Conservation (phyloP, 768 basidiomycete genomes). For the Termitomyces sp. region DNA sequence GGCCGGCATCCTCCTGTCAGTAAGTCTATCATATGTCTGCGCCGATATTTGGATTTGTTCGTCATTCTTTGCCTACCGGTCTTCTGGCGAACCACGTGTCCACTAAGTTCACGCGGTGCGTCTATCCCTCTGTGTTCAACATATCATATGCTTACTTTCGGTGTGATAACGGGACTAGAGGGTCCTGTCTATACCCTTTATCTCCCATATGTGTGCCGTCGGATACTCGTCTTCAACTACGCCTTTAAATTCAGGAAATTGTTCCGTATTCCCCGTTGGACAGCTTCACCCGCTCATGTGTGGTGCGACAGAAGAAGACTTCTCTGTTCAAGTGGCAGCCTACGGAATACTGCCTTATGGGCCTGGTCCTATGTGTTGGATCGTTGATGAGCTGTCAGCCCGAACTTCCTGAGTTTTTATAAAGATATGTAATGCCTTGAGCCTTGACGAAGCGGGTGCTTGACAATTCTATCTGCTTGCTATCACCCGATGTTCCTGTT, state of each 20-base stretch:
- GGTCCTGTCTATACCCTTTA: not conserved
- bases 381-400: not conserved
- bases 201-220: not conserved
- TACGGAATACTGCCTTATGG: not conserved
- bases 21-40: not conserved
- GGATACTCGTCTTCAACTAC: not conserved
- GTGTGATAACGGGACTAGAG: not conserved
- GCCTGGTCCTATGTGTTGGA: not conserved
- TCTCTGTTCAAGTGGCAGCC: not conserved
- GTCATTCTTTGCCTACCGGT: not conserved
- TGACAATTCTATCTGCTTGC: not conserved
- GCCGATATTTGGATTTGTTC: not conserved
- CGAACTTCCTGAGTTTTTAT: not conserved
- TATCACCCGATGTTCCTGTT: conserved; percentile 10
- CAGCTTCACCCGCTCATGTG: conserved; percentile 1
- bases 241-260: not conserved
- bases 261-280: conserved; percentile 1
- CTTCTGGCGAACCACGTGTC: conserved; percentile 5
- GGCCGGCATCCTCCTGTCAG: not conserved
- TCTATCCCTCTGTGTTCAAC: not conserved
- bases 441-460: not conserved
- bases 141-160: conserved; percentile 9
- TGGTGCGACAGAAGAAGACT: not conserved
- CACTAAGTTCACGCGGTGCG: conserved; percentile 11
- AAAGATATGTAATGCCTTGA: not conserved